Evolutionary conservation across 208 protist species (phyloP), one percentile per base, ranked within the genome.

Genomic region (Phytomonas francai): DNA sequence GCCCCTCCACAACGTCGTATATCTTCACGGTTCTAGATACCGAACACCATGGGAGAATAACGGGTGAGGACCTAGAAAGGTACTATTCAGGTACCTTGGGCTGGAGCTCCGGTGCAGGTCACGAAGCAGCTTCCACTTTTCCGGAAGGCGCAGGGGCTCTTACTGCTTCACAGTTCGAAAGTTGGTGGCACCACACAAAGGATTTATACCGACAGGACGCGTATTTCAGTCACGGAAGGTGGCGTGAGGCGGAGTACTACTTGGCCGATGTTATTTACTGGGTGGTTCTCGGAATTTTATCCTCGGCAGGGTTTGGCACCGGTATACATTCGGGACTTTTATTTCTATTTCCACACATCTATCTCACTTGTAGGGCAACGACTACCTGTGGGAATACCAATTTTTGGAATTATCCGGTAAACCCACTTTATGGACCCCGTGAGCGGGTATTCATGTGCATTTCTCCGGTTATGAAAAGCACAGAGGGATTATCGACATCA

Each of bases 321-420:
- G 96, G 96, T 34, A 89, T 98, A 78, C 97, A 98, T 77, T 98
- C 95, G 4, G 97, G 97, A 28, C 69, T 98, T 31, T 72, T 98
- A 39, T 98, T 98, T 67, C 81, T 98, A 3, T 97, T 97, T 73
- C 97, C 97, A 12, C 89, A 97, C 79, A 98, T 98, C 74, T 97
- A 94, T 64, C 83, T 89, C 59, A 82, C 80, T 19, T 97, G 94
- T 45, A 72, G 93, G 28, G 88, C 95, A 0, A 89, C 91, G 54
- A 73, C 83, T 31, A 80, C 79, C 36, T 98, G 97, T 72, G 83
- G 85, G 29, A 91, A 84, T 60, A 71, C 80, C 0, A 83, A 91
- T 64, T 98, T 97, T 72, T 93, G 87, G 82, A 92, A 82, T 25
- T 96, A 92, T 69, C 89, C 89, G 29, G 71, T 79, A 30, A 96